phyloP scores from a whole-genome alignment of 371 early-diverging fungal genomes.

The Haplosporangium sp. region DNA sequence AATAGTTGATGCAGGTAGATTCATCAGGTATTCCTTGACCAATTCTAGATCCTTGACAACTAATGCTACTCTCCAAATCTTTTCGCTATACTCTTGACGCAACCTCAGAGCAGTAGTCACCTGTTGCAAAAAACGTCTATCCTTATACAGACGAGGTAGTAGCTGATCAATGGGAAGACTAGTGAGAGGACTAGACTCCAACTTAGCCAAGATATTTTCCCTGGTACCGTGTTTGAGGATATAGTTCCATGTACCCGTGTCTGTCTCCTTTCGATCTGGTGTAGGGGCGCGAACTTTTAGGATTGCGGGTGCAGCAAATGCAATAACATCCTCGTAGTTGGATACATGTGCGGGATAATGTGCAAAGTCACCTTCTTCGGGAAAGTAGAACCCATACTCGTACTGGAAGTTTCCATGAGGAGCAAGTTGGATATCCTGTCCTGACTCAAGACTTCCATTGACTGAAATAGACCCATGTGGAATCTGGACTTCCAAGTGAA shows the following conservation, averaged over 20 bases:
- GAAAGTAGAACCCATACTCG: slow-evolving; percentile 67
- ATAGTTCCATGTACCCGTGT: slow-evolving; percentile 22
- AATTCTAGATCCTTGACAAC: slow-evolving; percentile 15
- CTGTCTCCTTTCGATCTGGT: slow-evolving; percentile 25
- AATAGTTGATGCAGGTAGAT: slow-evolving; percentile 10
- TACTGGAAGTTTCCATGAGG: slow-evolving; percentile 43
- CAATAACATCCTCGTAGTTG: slow-evolving; percentile 47
- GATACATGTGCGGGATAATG: slow-evolving; percentile 61
- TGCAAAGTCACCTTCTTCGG: slow-evolving; percentile 58
- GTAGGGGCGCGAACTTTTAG: slow-evolving; percentile 29
- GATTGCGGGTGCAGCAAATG: slow-evolving; percentile 22
- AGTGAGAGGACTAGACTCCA: slow-evolving; percentile 43
- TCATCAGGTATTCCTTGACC: slow-evolving; percentile 34
- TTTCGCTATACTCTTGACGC: slow-evolving; percentile 35
- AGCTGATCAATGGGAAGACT: slow-evolving; percentile 26
- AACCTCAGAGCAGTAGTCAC: slow-evolving; percentile 30
- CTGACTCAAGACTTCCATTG: slow-evolving; percentile 27
- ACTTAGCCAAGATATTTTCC: slow-evolving; percentile 34
- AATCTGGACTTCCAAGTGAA: slow-evolving; percentile 47
- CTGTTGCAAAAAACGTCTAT: slow-evolving; percentile 24
- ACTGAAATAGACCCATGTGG: slow-evolving; percentile 47
- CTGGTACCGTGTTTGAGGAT: slow-evolving; percentile 33
- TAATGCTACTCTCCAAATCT: slow-evolving; percentile 31
- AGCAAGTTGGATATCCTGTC: slow-evolving; percentile 32
- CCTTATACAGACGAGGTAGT: slow-evolving; percentile 29